Base-by-base conservation (phyloP, 371 early-diverging fungal species). In the Mortierella sp. region DNA sequence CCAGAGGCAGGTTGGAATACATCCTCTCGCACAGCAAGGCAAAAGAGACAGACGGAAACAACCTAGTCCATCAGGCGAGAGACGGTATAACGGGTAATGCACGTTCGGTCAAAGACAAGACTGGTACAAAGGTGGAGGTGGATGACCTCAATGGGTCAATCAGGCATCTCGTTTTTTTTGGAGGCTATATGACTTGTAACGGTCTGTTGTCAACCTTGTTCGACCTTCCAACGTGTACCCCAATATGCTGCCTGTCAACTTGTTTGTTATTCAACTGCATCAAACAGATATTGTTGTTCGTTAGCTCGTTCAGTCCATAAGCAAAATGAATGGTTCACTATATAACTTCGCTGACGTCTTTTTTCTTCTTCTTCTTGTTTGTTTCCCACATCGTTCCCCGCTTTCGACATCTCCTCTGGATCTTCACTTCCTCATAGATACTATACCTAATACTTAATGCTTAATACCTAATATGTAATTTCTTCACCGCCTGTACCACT, bases 211-310 rank as follows among this genome's bases (percentile, higher is more conserved):
- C 47, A 47, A 66, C 66, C 66, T 66, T 66, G 48, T 66, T 66
- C 66, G 16, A 34, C 11, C 66, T 41, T 66, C 66, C 44, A 47
- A 47, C 66, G 34, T 19, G 65, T 7, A 16, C 6, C 1, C 39
- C 39, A 22, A 19, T 47, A 40, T 24, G 11, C 26, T 34, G 66
- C 22, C 34, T 44, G 66, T 26, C 47, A 44, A 61, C 34, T 66
- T 29, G 37, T 66, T 34, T 61, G 61, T 61, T 61, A 39, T 34
- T 58, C 58, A 58, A 31, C 58, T 58, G 58, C 58, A 58, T 34
- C 58, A 58, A 34, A 34, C 34, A n/a, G n/a, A n/a, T n/a, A n/a
- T n/a, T n/a, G n/a, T n/a, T n/a, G n/a, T n/a, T n/a, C n/a, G n/a
- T n/a, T n/a, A n/a, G 31, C 58, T 4, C 19, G 16, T 58, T 58